These are phyloP conservation scores for Parastagonospora avenae DNA, from an alignment of 2,329 filamentous ascomycete species.

Conservation along the genomic window DNA sequence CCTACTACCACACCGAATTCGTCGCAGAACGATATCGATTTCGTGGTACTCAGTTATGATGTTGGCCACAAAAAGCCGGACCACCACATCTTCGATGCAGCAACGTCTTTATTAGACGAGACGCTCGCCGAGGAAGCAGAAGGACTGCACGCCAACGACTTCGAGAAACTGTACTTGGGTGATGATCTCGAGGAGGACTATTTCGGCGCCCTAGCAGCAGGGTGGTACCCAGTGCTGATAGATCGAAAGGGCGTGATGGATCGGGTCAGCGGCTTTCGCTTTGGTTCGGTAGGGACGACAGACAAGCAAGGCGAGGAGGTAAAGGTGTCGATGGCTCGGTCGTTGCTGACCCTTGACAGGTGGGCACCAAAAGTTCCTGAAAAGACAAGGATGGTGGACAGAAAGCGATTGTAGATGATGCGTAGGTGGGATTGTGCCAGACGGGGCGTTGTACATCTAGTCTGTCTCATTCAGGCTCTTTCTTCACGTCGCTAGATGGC, in stretches of 20 bases:
- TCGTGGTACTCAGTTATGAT: slow-evolving; percentile 68
- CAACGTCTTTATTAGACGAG: slow-evolving; percentile 51
- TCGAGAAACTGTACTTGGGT: slow-evolving; percentile 59
- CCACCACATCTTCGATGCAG: slow-evolving; percentile 60
- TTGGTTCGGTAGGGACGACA: neutral
- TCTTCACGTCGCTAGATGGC: slow-evolving; percentile 6
- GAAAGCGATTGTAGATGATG: too few species aligned
- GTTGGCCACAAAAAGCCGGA: slow-evolving; percentile 66
- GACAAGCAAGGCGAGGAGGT: neutral
- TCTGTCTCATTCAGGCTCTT: neutral
- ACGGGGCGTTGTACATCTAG: neutral
- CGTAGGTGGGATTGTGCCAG: neutral
- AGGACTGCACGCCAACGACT: slow-evolving; percentile 16
- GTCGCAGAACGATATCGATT: slow-evolving; percentile 54
- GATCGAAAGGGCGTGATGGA: slow-evolving; percentile 36
- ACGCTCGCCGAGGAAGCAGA: slow-evolving; percentile 30
- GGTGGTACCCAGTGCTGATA: slow-evolving; percentile 55
- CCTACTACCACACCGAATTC: slow-evolving; percentile 26
- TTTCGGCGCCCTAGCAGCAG: slow-evolving; percentile 53
- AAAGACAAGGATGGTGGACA: too few species aligned
- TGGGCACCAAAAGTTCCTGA: neutral
- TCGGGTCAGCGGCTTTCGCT: neutral
- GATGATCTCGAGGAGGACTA: slow-evolving; percentile 61
- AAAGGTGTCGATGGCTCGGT: neutral
- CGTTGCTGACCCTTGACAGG: neutral